phyloP scores from a whole-genome alignment of 2,329 filamentous ascomycete species.

The Paracamarosporium sp. region DNA sequence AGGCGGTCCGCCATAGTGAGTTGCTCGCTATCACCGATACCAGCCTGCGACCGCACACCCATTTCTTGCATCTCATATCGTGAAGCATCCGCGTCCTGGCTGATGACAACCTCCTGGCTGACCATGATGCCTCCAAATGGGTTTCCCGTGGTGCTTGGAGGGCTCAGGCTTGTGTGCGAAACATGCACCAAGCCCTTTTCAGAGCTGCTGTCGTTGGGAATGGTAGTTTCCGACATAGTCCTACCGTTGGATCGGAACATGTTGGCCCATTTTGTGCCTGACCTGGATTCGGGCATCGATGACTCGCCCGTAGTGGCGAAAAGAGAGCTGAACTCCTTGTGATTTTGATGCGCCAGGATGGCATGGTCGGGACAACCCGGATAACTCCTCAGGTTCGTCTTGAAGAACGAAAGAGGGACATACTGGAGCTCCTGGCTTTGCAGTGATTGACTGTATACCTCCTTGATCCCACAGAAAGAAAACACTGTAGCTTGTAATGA shows the following conservation, averaged over 20 bases:
- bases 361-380: constrained; percentile 54
- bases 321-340: constrained; percentile 54
- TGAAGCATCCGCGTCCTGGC: constrained; percentile 27
- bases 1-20: constrained; percentile 49
- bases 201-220: constrained; percentile 35
- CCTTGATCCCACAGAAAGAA: constrained; percentile 54
- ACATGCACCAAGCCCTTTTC: constrained; percentile 36
- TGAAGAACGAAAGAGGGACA: constrained; percentile 54
- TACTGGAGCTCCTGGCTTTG: constrained; percentile 38
- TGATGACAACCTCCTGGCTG: constrained; percentile 41
- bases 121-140: constrained; percentile 49
- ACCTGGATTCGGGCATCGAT: constrained; percentile 6
- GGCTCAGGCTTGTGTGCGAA: constrained; percentile 7
- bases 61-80: constrained; percentile 40
- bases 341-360: constrained; percentile 52
- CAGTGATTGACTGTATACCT: constrained; percentile 47
- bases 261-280: constrained; percentile 22
- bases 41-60: constrained; percentile 39
- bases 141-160: constrained; percentile 15
- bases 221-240: constrained; percentile 15
- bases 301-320: constrained; percentile 27
- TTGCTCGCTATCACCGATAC: constrained; percentile 47
- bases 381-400: constrained; percentile 52
- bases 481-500: constrained; percentile 45
- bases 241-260: constrained; percentile 18